These are phyloP conservation scores for Cicer yamashitae DNA, from an alignment of 306 rosid genomes.

Conservation along the genomic window DNA sequence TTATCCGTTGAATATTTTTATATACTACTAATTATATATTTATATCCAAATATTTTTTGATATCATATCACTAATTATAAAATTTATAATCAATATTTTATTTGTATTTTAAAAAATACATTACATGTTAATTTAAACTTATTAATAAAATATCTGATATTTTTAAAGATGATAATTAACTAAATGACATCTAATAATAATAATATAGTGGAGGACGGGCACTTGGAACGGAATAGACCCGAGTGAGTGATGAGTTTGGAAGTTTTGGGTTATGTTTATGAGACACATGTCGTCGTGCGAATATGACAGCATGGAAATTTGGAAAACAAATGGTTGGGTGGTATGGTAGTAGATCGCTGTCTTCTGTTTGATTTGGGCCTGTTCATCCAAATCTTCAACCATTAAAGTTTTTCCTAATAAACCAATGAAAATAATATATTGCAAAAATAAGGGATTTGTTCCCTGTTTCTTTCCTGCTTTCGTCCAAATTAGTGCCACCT, in stretches of 20 bases:
- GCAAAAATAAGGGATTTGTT: neutral
- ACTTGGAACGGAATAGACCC: constrained; percentile 38
- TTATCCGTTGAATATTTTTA: too few relatives aligned
- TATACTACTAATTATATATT: too few relatives aligned
- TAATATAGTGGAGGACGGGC: neutral
- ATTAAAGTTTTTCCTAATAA: constrained; percentile 22
- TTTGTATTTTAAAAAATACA: too few relatives aligned
- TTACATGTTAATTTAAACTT: too few relatives aligned
- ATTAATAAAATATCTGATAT: too few relatives aligned
- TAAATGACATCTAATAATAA: neutral
- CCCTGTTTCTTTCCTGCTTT: constrained; percentile 16
- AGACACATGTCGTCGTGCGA: constrained; percentile 35
- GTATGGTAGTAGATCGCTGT: constrained; percentile 37
- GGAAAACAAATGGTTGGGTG: constrained; percentile 19
- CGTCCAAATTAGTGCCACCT: constrained; percentile 7
- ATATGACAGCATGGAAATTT: constrained; percentile 33
- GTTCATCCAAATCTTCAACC: constrained; percentile 17
- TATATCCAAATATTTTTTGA: too few relatives aligned
- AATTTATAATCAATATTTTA: too few relatives aligned
- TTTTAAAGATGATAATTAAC: too few relatives aligned
- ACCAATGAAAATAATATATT: neutral
- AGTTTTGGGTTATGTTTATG: neutral
- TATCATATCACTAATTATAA: too few relatives aligned
- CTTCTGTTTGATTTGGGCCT: constrained; percentile 15
- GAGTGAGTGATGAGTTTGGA: constrained; percentile 30